Percentiles rank a stretch among this genome's conserved stretches.
Evolutionary conservation across 2,329 filamentous ascomycete genomes (phyloP).

Genomic region (Ascochyta viciae-villosae): DNA sequence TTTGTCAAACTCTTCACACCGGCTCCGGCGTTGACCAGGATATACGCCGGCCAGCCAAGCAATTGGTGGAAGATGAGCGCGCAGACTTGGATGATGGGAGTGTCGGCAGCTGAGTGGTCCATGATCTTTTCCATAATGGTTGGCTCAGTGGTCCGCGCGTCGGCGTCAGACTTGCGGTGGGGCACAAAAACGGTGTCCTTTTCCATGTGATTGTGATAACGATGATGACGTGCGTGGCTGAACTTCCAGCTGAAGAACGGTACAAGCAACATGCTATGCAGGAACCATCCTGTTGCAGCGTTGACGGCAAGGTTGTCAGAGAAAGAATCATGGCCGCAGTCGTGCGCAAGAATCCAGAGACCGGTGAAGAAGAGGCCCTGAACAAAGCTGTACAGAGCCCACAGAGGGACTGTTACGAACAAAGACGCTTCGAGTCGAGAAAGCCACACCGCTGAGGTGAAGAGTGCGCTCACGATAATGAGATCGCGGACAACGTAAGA

Average conservation of each 20-base stretch:
- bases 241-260: constrained; percentile 79
- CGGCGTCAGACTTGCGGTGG: constrained; percentile 23
- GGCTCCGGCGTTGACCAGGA: constrained; percentile 61
- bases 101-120: constrained; percentile 60
- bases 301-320: constrained; percentile 65
- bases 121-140: constrained; percentile 40
- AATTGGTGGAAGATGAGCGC: constrained; percentile 68
- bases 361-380: constrained; percentile 73
- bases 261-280: constrained; percentile 71
- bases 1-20: constrained; percentile 27
- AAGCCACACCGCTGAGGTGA: constrained; percentile 24
- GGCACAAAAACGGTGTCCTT: constrained; percentile 62
- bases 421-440: constrained; percentile 23
- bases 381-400: constrained; percentile 66
- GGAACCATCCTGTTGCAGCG: constrained; percentile 66
- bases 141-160: constrained; percentile 11
- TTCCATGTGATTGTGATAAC: constrained; percentile 71
- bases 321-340: constrained; percentile 74
- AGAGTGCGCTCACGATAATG: constrained; percentile 25
- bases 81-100: constrained; percentile 63
- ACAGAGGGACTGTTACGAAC: constrained; percentile 42
- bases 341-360: constrained; percentile 71
- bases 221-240: constrained; percentile 73
- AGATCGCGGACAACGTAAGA: constrained; percentile 36
- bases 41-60: constrained; percentile 69